A percentile compares a stretch with the other conserved stretches of the same genome.
Conservation (phyloP, 495 filamentous ascomycete genomes). For the Penicillium cosmopolitanum region DNA sequence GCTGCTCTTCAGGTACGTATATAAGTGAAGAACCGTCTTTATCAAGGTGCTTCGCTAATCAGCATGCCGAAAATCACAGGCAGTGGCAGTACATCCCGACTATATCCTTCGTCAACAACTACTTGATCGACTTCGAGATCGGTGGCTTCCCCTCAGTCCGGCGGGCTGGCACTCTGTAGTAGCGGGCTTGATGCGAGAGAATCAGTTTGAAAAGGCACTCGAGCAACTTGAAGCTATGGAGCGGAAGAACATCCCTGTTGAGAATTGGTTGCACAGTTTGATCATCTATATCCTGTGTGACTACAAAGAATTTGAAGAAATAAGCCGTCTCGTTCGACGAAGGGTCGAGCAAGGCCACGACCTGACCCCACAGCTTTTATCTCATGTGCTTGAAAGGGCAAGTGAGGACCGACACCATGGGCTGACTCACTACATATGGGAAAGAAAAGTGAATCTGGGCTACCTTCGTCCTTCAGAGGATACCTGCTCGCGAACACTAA, state of each 20-base stretch:
- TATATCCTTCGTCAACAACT: constrained; percentile 73
- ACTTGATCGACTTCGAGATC: constrained; percentile 62
- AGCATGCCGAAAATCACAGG: constrained; percentile 44
- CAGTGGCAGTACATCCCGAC: constrained; percentile 82
- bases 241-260: constrained; percentile 55
- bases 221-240: constrained; percentile 71
- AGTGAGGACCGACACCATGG: constrained; percentile 56
- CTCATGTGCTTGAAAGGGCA: constrained; percentile 70
- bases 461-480: constrained; percentile 69
- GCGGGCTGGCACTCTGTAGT: constrained; percentile 70
- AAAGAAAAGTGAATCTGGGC: constrained; percentile 54
- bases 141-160: constrained; percentile 68
- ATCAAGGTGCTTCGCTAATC: constrained; percentile 4
- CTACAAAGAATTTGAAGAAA: constrained; percentile 73
- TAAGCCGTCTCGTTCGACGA: constrained; percentile 63
- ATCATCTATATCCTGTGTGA: constrained; percentile 71
- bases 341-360: constrained; percentile 50
- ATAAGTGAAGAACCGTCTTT: neutral
- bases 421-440: constrained; percentile 67
- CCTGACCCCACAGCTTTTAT: constrained; percentile 61
- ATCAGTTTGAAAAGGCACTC: constrained; percentile 79
- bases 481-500: constrained; percentile 66
- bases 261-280: constrained; percentile 75
- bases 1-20: constrained; percentile 66
- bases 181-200: constrained; percentile 75